phyloP scores from a whole-genome alignment of 805 yeast species.

The Candida oleophila region DNA sequence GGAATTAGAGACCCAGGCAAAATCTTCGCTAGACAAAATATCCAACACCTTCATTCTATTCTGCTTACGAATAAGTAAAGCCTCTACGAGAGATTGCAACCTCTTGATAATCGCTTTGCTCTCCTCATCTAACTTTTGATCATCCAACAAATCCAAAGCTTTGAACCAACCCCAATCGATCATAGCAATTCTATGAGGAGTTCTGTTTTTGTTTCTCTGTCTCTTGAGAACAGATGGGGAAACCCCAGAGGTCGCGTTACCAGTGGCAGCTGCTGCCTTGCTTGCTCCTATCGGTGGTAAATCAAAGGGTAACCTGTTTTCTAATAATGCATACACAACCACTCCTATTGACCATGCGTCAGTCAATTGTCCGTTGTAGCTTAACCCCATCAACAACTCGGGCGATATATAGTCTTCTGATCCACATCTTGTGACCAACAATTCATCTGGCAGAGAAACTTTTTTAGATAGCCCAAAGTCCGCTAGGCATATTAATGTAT shows the following conservation, averaged over 20 bases:
- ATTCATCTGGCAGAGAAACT: conserved; percentile 57
- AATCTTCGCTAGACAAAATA: conserved; percentile 15
- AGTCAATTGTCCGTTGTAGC: conserved; percentile 86
- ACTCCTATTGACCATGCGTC: conserved; percentile 98
- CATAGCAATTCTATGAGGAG: conserved; percentile 88
- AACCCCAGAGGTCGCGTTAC: conserved; percentile 17
- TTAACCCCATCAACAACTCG: conserved; percentile 83
- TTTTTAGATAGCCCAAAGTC: conserved; percentile 88
- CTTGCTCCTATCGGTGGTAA: conserved; percentile 53
- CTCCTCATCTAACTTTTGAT: conserved; percentile 10
- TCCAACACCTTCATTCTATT: conserved; percentile 22
- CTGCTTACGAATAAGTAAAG: conserved; percentile 38
- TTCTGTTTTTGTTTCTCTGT: conserved; percentile 45
- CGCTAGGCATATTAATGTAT: conserved; percentile 55
- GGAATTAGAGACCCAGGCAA: conserved; percentile 30
- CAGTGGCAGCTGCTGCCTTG: neutral
- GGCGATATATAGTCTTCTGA: conserved; percentile 97
- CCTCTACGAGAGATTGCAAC: conserved; percentile 30
- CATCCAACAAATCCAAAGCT: conserved; percentile 18
- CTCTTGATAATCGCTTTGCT: conserved; percentile 17
- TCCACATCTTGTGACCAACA: conserved; percentile 87
- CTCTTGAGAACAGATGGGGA: conserved; percentile 44
- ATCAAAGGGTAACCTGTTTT: conserved; percentile 89
- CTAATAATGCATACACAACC: conserved; percentile 78
- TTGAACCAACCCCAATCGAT: conserved; percentile 88